Base-by-base conservation (phyloP, 805 yeast species). In the Sugiyamaella qingdaonensis region DNA sequence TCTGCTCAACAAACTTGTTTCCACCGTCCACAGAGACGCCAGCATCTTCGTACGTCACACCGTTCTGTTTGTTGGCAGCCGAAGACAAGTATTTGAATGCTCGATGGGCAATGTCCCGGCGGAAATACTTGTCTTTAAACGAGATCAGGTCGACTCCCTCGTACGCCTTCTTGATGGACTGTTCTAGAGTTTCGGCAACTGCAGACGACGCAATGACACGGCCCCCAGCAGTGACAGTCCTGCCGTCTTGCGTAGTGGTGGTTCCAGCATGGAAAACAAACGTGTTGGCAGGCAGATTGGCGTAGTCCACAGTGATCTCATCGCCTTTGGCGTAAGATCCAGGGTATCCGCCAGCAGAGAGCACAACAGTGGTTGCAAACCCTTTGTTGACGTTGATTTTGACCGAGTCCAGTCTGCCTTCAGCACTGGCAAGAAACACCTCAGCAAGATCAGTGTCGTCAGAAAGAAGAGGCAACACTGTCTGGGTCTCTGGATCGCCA, bases 401-500 rank as follows among this genome's bases (percentile, higher is more conserved):
- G 46, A 90, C 88, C 31, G 96, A 80, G 66, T 94, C 99, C 60
- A 94, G 79, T 70, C 98, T 80, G 71, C 86, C 95, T 69, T 92
- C 96, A 44, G 94, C 96, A 59, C 95, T 85, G 45, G 98, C 99
- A 51, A 92, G 72, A 80, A 95, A 81, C 46, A 94, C 82, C 70
- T 91, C 89, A 46, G 97, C 94, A 65, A 94, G 78, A 71, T 94
- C 99, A n/a, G 97, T 85, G 51, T 84, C 86, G 41, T 82, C 80
- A 46, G 88, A 74, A 58, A 94, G 74, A 65, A 94, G 77, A 18
- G 97, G 97, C 65, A 94, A 75, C 21, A 94, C 96, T 2, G 97
- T 88, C 75, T 94, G 99, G 34, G 98, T 94, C 74, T 94, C 99
- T 60, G 99, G 99, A 70, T 94, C 99, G 58, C 99, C 99, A 62